Conservation (phyloP, 352 stramenopile genomes). For the Pythium phragmitis region DNA sequence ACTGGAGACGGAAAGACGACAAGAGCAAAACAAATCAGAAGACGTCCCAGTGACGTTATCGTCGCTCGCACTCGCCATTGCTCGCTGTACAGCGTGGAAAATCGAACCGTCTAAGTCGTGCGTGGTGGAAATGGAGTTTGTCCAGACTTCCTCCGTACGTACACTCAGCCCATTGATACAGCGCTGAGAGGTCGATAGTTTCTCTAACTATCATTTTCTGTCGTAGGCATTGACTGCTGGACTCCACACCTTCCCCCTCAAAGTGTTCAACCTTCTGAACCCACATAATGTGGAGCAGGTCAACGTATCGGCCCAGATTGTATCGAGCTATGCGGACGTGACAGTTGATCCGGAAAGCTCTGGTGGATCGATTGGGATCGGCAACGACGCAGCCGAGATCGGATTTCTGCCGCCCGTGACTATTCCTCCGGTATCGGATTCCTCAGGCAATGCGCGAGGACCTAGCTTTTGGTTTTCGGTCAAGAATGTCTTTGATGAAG, state of each 20-base stretch:
- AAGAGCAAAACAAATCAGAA: neutral
- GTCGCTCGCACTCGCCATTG: slow-evolving; percentile 13
- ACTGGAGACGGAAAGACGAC: neutral
- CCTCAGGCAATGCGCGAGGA: slow-evolving; percentile 32
- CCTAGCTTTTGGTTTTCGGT: slow-evolving; percentile 85
- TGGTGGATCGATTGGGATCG: slow-evolving; percentile 32
- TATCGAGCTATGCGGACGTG: slow-evolving; percentile 84
- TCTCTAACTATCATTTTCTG: slow-evolving; percentile 5
- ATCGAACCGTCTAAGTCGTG: slow-evolving; percentile 45
- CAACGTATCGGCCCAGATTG: slow-evolving; percentile 63
- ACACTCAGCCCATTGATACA: neutral
- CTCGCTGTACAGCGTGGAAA: slow-evolving; percentile 43
- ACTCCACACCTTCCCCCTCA: slow-evolving; percentile 54
- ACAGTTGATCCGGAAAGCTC: slow-evolving; percentile 78
- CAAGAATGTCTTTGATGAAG: slow-evolving; percentile 86
- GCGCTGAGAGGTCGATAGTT: neutral
- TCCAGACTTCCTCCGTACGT: slow-evolving; percentile 56
- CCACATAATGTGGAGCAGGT: slow-evolving; percentile 77
- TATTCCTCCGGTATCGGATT: slow-evolving; percentile 58
- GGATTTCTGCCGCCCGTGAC: slow-evolving; percentile 75
- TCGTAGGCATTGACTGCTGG: slow-evolving; percentile 48
- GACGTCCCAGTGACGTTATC: slow-evolving; percentile 11
- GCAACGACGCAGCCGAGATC: slow-evolving; percentile 36
- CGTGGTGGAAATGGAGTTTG: slow-evolving; percentile 67
- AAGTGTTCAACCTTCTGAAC: slow-evolving; percentile 78